A percentile compares a stretch with the other conserved stretches of the same genome.
Evolutionary conservation across 306 rosid genomes (phyloP).

Genomic region (Cotoneaster glaucophyllus): DNA sequence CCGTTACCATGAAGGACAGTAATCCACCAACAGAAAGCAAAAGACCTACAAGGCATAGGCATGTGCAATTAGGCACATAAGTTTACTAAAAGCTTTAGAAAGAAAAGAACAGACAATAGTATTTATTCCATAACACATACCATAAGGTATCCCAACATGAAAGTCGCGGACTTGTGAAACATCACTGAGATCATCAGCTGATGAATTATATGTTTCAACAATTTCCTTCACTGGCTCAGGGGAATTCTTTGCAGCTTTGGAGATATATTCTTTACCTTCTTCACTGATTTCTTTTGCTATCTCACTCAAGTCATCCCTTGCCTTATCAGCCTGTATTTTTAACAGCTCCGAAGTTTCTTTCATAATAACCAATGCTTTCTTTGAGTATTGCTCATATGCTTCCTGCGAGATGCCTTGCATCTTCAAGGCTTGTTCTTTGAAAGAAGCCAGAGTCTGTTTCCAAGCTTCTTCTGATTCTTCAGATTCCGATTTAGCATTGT

Average conservation of each 20-base stretch:
- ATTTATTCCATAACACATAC: conserved; percentile 34
- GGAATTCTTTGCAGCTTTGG: conserved; percentile 57
- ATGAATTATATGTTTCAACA: conserved; percentile 58
- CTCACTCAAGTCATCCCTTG: conserved; percentile 48
- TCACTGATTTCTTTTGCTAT: conserved; percentile 60
- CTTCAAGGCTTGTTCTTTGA: conserved; percentile 78
- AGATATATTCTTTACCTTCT: conserved; percentile 66
- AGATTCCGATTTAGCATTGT: conserved; percentile 24
- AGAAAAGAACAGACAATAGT: neutral
- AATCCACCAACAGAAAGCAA: conserved; percentile 82
- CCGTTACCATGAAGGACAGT: conserved; percentile 79
- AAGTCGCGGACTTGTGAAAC: conserved; percentile 66
- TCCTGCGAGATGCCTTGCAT: conserved; percentile 69
- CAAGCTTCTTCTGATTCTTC: conserved; percentile 77
- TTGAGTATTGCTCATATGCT: conserved; percentile 71
- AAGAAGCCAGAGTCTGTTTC: conserved; percentile 61
- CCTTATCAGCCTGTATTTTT: conserved; percentile 79
- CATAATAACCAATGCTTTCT: conserved; percentile 62
- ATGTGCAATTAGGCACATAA: neutral
- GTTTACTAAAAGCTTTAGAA: neutral
- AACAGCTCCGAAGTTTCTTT: conserved; percentile 64
- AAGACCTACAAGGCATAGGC: conserved; percentile 55
- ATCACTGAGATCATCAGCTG: conserved; percentile 50
- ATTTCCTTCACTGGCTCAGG: conserved; percentile 83
- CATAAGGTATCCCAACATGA: conserved; percentile 89